These are phyloP conservation scores for Phytophthora multivora DNA, from an alignment of 352 stramenopile genomes.

Conservation along the genomic window DNA sequence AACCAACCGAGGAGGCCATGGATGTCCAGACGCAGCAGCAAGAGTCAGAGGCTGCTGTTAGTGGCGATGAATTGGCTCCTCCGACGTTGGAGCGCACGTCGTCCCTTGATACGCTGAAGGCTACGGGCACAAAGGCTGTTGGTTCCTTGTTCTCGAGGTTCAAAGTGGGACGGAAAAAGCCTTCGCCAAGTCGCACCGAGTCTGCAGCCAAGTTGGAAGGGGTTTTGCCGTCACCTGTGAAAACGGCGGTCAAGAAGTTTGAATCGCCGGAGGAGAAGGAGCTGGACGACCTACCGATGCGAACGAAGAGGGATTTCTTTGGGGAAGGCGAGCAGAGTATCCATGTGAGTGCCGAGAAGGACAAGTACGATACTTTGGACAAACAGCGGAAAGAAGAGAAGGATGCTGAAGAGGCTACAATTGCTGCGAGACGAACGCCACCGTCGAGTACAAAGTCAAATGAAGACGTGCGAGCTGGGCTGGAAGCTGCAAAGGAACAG, in stretches of 20 bases:
- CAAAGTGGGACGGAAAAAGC: constrained; percentile 41
- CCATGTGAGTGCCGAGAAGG: constrained; percentile 44
- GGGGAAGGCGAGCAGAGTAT: constrained; percentile 34
- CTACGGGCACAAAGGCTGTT: constrained; percentile 28
- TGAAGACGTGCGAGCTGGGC: constrained; percentile 5
- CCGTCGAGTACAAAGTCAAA: constrained; percentile 19
- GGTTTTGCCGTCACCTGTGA: constrained; percentile 26
- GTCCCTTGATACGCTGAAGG: constrained; percentile 33
- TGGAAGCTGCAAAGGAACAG: constrained; percentile 1
- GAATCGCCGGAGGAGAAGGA: constrained; percentile 36
- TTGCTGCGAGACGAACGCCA: constrained; percentile 6
- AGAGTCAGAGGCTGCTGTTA: neutral
- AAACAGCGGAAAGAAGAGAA: constrained; percentile 25
- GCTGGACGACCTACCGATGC: constrained; percentile 25
- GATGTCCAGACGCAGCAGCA: neutral
- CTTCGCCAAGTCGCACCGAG: constrained; percentile 30
- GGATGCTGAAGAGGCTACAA: constrained; percentile 10
- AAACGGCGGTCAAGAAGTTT: constrained; percentile 25
- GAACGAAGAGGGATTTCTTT: constrained; percentile 29
- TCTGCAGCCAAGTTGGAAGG: constrained; percentile 30
- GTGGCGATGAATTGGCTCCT: constrained; percentile 11
- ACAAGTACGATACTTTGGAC: constrained; percentile 31
- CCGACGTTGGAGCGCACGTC: constrained; percentile 16
- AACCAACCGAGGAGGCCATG: neutral
- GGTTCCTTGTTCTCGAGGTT: constrained; percentile 46